These are phyloP conservation scores for Usnea hakonensis DNA, from an alignment of 495 filamentous ascomycete species.

Conservation along the genomic window DNA sequence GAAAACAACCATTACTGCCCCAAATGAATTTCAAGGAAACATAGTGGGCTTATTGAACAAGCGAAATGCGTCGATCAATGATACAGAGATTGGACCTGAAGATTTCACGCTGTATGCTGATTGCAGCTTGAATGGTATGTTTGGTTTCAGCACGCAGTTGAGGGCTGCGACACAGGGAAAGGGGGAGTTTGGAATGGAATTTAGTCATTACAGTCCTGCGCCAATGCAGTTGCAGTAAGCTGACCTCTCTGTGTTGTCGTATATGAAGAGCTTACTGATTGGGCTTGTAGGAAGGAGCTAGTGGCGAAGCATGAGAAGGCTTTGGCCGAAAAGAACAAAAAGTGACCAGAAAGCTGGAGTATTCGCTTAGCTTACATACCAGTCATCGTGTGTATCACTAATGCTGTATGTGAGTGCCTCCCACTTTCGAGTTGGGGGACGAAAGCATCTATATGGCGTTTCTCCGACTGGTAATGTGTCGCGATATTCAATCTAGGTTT, in stretches of 20 bases:
- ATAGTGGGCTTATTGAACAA: constrained; percentile 94
- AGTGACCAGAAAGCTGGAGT: constrained; percentile 30
- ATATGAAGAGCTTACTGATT: constrained; percentile 1
- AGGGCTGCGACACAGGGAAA: constrained; percentile 95
- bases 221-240: constrained; percentile 84
- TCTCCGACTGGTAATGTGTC: background rate
- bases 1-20: constrained; percentile 94
- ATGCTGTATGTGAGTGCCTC: background rate
- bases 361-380: background rate
- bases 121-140: constrained; percentile 92
- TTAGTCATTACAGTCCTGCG: constrained; percentile 85
- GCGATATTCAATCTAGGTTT: background rate
- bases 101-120: constrained; percentile 94
- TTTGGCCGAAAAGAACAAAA: constrained; percentile 65
- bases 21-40: constrained; percentile 96
- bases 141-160: constrained; percentile 86
- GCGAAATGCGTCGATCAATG: constrained; percentile 87
- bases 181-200: constrained; percentile 99
- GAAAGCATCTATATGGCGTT: background rate
- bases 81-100: constrained; percentile 89
- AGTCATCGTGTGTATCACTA: background rate
- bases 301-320: constrained; percentile 82
- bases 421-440: background rate
- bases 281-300: constrained; percentile 63
- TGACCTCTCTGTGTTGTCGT: constrained; percentile 9